Conservation (phyloP, 768 basidiomycete genomes). For the Rhodocollybia butyracea region DNA sequence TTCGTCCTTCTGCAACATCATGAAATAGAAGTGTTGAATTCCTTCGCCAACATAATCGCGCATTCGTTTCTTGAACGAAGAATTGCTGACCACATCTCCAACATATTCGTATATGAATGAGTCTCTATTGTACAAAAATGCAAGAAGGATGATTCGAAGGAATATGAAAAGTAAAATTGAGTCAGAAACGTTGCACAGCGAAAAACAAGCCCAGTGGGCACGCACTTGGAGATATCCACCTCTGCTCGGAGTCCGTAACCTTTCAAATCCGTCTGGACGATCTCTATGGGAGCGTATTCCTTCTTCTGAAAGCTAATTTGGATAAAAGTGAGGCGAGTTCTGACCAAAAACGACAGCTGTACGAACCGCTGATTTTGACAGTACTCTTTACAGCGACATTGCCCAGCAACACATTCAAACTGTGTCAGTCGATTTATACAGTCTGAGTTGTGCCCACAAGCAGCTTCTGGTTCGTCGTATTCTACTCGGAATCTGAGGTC, state of each 20-base stretch:
- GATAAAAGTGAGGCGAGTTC: constrained; percentile 3
- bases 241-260: constrained; percentile 90
- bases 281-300: constrained; percentile 82
- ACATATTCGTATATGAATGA: constrained; percentile 96
- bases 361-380: constrained; percentile 94
- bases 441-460: constrained; percentile 86
- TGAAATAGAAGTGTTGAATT: constrained; percentile 97
- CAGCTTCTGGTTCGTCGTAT: constrained; percentile 53
- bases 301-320: constrained; percentile 75
- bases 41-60: constrained; percentile 90
- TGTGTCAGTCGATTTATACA: constrained; percentile 98
- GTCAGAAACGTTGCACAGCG: neutral
- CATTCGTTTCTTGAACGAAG: constrained; percentile 91
- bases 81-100: constrained; percentile 89
- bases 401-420: constrained; percentile 89
- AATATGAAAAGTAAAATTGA: constrained; percentile 10
- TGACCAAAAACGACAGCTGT: neutral
- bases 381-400: constrained; percentile 77
- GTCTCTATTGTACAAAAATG: constrained; percentile 51
- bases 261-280: constrained; percentile 93
- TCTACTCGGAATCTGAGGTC: constrained; percentile 37
- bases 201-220: constrained; percentile 3
- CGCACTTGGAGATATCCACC: constrained; percentile 61
- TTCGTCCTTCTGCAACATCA: constrained; percentile 99
- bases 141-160: neutral